These are phyloP conservation scores for Endotrypanum monterogeii DNA, from an alignment of 208 protist genomes.

Conservation along the genomic window DNA sequence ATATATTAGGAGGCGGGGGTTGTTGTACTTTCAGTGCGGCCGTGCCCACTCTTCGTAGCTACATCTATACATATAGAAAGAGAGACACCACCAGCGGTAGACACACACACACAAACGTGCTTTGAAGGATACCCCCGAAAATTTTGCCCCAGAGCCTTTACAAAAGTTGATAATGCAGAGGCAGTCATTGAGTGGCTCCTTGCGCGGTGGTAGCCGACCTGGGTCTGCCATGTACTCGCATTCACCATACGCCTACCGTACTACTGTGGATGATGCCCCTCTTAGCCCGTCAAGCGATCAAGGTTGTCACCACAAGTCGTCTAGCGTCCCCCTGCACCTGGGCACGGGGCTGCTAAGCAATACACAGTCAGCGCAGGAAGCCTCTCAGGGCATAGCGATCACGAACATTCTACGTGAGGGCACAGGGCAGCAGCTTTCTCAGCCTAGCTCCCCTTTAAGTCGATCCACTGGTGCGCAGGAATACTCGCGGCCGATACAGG, in stretches of 20 bases:
- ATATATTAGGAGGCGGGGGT: too few species aligned
- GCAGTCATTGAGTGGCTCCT: constrained; percentile 10
- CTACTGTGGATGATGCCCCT: constrained; percentile 20
- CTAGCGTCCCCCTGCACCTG: constrained; percentile 2
- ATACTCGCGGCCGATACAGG: constrained; percentile 41
- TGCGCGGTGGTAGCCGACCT: constrained; percentile 5
- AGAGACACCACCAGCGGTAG: too few species aligned
- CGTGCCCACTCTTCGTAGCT: too few species aligned
- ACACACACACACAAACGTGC: neutral
- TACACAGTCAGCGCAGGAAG: constrained; percentile 5
- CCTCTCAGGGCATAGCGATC: neutral
- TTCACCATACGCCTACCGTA: constrained; percentile 37
- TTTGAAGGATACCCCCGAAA: neutral
- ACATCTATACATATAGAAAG: too few species aligned
- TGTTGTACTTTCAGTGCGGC: too few species aligned
- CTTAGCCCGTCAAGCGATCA: constrained; percentile 19
- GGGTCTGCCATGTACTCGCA: constrained; percentile 36
- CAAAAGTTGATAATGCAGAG: neutral
- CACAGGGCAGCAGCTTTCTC: constrained; percentile 8
- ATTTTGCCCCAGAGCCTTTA: too few species aligned
- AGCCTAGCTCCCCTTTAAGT: constrained; percentile 20
- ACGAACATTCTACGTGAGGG: constrained; percentile 3
- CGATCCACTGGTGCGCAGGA: constrained; percentile 16
- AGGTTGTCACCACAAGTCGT: neutral
- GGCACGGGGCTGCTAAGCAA: constrained; percentile 21